Base-by-base conservation (phyloP, 2,329 filamentous ascomycete species). In the Helotiales sp. region DNA sequence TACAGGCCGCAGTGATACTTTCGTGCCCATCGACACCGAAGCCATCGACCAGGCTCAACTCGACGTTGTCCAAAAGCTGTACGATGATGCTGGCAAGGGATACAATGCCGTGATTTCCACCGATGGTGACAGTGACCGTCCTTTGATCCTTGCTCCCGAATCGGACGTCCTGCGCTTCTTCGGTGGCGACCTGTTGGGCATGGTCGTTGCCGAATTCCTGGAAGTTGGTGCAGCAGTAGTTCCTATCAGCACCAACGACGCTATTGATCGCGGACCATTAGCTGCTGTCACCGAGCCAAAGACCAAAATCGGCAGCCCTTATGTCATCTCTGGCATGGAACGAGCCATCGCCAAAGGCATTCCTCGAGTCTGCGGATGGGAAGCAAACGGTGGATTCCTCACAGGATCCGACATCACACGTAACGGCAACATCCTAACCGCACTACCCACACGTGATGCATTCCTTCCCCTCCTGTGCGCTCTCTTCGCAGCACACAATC, bases 1-100 rank as follows among this genome's bases (percentile, higher is more conserved):
- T 22, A 73, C 72, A n/a, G 76, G 76, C 7, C 75, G 76, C 61
- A 78, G 76, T 62, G 74, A 77, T 22, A 77, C 74, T 15, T 78
- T 78, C 52, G 75, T 78, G 1, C 76, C 76, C 0, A 78, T 77
- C 37, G 76, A 78, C 58, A 78, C 76, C 3, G 76, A 78, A 71
- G 76, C 76, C 13, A 77, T 78, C 40, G 76, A 77, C 57, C 72
- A 74, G 50, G 72, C 73, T 13, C 76, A 77, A 47, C 70, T 78
- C n/a, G 69, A 75, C 59, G 76, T 74, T 0, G 59, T 77, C 26
- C 75, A 77, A 55, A 67, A 67, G 15, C 70, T 77, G 24, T 73
- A 66, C 58, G 61, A 70, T 49, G 60, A 68, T 40, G 70, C 75
- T 8, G 76, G 75, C 10, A 67, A 72, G 60, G 66, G 61, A 22